These are phyloP conservation scores for Avicennia marina DNA, from an alignment of 257 asterid genomes.

Conservation along the genomic window DNA sequence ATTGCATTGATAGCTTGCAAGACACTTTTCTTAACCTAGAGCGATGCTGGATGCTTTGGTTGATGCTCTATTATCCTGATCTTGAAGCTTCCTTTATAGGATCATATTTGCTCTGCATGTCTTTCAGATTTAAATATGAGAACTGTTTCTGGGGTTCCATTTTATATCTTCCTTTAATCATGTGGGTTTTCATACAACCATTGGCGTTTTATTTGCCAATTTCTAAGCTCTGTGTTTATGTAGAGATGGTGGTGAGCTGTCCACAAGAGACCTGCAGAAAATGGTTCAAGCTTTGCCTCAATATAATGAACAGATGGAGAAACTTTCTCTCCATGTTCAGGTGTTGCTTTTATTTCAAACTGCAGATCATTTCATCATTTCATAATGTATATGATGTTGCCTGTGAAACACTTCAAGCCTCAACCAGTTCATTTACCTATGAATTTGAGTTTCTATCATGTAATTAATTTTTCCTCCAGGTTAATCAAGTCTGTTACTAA, in stretches of 20 bases:
- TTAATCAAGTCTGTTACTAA: background rate
- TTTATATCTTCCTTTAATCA: no score
- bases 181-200: background rate
- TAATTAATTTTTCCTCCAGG: background rate
- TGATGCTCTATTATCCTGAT: no score
- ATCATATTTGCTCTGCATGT: background rate
- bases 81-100: no score
- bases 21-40: no score
- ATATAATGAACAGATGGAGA: conserved; percentile 91
- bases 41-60: no score
- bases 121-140: background rate
- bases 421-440: conserved; percentile 1
- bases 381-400: conserved; percentile 7
- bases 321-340: conserved; percentile 86
- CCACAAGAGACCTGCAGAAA: conserved; percentile 93
- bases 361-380: conserved; percentile 7
- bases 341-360: conserved; percentile 37
- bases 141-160: background rate
- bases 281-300: conserved; percentile 98
- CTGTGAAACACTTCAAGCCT: conserved; percentile 9
- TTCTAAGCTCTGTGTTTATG: conserved; percentile 24
- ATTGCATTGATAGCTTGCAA: no score
- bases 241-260: conserved; percentile 87
- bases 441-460: conserved; percentile 8
- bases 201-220: conserved; percentile 2